Evolutionary conservation across 2,329 filamentous ascomycete species (phyloP), one percentile per base, ranked within the genome.

Genomic region (Madurella fahalii): DNA sequence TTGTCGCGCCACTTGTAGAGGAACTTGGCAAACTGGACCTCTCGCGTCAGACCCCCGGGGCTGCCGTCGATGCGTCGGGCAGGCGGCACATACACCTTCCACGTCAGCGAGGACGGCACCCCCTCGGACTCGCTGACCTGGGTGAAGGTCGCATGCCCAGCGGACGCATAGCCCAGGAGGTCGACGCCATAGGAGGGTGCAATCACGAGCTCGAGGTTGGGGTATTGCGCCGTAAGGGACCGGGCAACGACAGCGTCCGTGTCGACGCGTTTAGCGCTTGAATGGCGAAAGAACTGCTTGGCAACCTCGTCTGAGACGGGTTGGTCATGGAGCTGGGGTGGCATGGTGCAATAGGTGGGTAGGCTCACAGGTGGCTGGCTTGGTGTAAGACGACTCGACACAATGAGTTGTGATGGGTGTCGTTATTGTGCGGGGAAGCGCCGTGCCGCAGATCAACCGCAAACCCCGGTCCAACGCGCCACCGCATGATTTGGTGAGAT

Each of bases 201-300:
- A 48, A 77, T 69, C 30, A 73, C 68, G 11, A 78, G 66, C 34
- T 73, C 61, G 13, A 76, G 70, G 18, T 69, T 56, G 3, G 76
- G 75, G 52, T 79, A 78, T 47, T 76, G 68, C 34, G 67, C 61
- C 47, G 68, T 71, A 25, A 80, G 67, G 1, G 73, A 63, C 13
- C 64, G 59, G 37, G 71, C 67, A 53, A 80, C 69, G 44, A 77
- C 60, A 3, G 69, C 63, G 56, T 78, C 72, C 2, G 76, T 78
- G 63, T 72, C 72, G 64, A 73, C 58, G 44, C 74, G 71, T 44
- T 66, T 64, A 18, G 63, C 76, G 16, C 65, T 65, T 2, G 72
- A 71, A 63, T 80, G 74, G 8, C 69, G 57, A 58, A 76, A 74
- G 63, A 68, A 75, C 5, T 61, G 47, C 25, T 60, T 53, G 12